Evolutionary conservation across 1,284 basidiomycete species (phyloP), one percentile per base, ranked within the genome.

Genomic region (Ceratobasidium theobromae): DNA sequence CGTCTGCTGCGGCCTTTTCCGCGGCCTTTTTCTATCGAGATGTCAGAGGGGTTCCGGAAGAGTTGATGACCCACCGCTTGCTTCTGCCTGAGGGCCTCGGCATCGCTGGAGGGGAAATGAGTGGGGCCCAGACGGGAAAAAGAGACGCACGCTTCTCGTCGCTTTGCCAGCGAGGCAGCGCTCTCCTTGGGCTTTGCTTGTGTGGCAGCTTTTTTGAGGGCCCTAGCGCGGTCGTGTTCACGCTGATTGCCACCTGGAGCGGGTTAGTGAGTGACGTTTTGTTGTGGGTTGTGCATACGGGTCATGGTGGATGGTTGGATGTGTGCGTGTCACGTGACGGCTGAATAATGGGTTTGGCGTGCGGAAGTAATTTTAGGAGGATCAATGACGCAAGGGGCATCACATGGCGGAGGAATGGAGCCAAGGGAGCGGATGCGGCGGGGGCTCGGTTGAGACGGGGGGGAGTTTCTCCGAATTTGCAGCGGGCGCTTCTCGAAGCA

Each of bases 201-300:
- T 23, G 62, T 40, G 16, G 80, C 82, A 4, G 78, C 76, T 75
- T 89, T 90, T 79, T 91, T 91, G 78, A 85, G 84, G 9, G 87
- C 86, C 74, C 85, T 86, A 32, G 76, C 75, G 70, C 89, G 87
- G 75, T 88, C 89, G 75, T 78, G 81, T 16, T 91, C 89, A 64
- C 89, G 84, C 75, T 91, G 89, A 74, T 91, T 90, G 71, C 89
- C 89, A 73, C 89, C 89, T 91, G 72, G 82, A 84, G 14, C 27
- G 45, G 1, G 48, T 64, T 25, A 64, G 52, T n/a, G n/a, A n/a
- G n/a, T n/a, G n/a, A n/a, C n/a, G n/a, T n/a, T n/a, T n/a, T n/a
- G n/a, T n/a, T n/a, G n/a, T n/a, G n/a, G n/a, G n/a, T n/a, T 30
- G 18, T 46, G 58, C 58, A 48, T 64, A 64, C 58, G 58, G 52